Conservation (phyloP, 208 protist species). For the Zelonia costaricensis region DNA sequence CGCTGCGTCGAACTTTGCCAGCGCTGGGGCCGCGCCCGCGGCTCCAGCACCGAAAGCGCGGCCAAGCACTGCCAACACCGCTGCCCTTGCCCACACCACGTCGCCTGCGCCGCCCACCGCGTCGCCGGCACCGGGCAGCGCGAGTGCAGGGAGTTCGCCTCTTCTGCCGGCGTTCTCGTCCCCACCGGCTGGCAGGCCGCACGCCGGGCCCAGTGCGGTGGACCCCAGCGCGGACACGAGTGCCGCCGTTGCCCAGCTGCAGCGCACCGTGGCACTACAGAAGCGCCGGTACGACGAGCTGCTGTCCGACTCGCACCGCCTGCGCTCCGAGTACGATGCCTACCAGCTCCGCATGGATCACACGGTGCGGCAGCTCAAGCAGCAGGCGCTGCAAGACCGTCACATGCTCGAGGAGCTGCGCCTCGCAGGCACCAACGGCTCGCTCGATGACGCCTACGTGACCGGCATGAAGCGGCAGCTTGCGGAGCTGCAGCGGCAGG, state of each 20-base stretch:
- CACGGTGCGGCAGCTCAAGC: conserved; percentile 17
- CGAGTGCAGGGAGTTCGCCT: too few relatives aligned
- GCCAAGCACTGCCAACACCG: background rate
- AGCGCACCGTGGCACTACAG: conserved; percentile 20
- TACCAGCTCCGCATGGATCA: conserved; percentile 26
- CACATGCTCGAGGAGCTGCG: conserved; percentile 45
- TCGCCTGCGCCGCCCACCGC: background rate
- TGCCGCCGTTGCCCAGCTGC: conserved; percentile 13
- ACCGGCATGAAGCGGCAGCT: conserved; percentile 30
- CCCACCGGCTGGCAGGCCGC: too few relatives aligned
- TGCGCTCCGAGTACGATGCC: conserved; percentile 40
- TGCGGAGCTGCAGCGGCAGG: conserved; percentile 17
- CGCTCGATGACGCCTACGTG: conserved; percentile 34
- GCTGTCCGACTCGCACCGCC: conserved; percentile 21
- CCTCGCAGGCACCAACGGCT: conserved; percentile 25
- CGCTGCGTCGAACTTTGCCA: background rate
- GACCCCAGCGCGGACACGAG: background rate
- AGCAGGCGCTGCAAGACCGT: conserved; percentile 30
- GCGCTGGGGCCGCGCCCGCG: background rate
- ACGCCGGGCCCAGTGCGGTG: too few relatives aligned
- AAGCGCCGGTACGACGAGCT: conserved; percentile 38
- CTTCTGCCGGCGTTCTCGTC: too few relatives aligned
- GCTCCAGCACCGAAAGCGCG: background rate
- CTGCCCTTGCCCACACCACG: background rate
- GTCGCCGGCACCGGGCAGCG: too few relatives aligned